Base-by-base conservation (phyloP, 345 rosid species). In the Acer negundo region DNA sequence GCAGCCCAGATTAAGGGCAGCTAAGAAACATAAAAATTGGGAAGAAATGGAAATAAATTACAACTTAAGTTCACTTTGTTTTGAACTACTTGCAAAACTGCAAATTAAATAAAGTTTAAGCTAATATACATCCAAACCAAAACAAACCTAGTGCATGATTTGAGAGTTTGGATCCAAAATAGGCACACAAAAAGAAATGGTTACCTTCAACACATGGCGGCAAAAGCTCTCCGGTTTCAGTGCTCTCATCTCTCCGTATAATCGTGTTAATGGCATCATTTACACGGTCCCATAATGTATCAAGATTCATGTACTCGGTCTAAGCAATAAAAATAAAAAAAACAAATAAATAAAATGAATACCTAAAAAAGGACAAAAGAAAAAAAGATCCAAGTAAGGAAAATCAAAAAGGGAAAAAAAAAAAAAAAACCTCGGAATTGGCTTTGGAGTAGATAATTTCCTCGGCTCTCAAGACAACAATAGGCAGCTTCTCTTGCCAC, bases 171-270 rank as follows among this genome's bases (percentile, higher is more conserved):
- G 80, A 80, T 73, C 83, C 77, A 75, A 72, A 63, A 53, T 28
- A 63, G 44, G 24, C 23, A 17, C 22, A 35, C 12, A 55, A 63
- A 26, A 67, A 76, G n/a, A 67, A 76, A 46, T 46, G 1, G 44
- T 47, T 89, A 96, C 99, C 99, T 94, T 96, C 99, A 78, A 96
- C 90, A 82, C 99, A 96, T 47, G 99, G 99, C 73, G 98, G 98
- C 86, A 96, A 89, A 78, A 94, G 92, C 78, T 89, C 87, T 22
- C 93, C 97, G 22, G 92, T 91, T 80, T 96, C 99, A 20, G 84
- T 87, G 78, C 85, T 87, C 80, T 96, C 95, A 49, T 96, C 99
- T 82, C 97, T 84, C 42, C 98, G 88, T 76, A 96, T 96, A 82
- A 94, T 91, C 22, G 97, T 96, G 74, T 96, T 89, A 67, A 92